A percentile compares a stretch with the other conserved stretches of the same genome.
phyloP scores from a whole-genome alignment of 495 filamentous ascomycete genomes.

The Trichodelitschia bisporula region DNA sequence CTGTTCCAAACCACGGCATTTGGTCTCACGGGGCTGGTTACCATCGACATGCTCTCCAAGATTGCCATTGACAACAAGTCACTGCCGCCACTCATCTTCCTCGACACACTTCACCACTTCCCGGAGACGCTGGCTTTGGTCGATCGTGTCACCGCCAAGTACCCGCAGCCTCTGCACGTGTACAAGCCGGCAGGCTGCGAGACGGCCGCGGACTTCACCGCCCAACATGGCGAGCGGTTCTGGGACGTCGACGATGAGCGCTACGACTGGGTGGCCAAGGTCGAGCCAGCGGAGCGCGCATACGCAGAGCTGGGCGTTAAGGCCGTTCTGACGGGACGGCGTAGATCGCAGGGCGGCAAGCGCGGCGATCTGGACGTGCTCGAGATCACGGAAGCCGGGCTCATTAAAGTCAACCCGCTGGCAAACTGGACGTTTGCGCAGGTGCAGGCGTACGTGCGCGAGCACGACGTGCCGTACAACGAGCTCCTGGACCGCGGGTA shows the following conservation, averaged over 20 bases:
- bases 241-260: constrained; percentile 72
- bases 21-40: constrained; percentile 78
- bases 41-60: constrained; percentile 84
- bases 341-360: constrained; percentile 81
- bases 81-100: constrained; percentile 73
- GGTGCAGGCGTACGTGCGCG: constrained; percentile 64
- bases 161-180: constrained; percentile 58
- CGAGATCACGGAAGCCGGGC: constrained; percentile 73
- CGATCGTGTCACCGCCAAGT: constrained; percentile 46
- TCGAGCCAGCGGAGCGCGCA: constrained; percentile 83
- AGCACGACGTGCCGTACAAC: constrained; percentile 84
- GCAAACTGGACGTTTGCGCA: constrained; percentile 87
- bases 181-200: constrained; percentile 61
- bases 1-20: constrained; percentile 97
- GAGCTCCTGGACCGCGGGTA: constrained; percentile 72
- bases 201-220: constrained; percentile 50
- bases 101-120: constrained; percentile 94
- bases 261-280: constrained; percentile 94
- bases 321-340: constrained; percentile 82
- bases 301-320: constrained; percentile 74
- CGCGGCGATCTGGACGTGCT: constrained; percentile 71
- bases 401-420: constrained; percentile 97
- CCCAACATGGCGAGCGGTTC: constrained; percentile 54
- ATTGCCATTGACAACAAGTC: constrained; percentile 27
- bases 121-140: constrained; percentile 67